Conservation (phyloP, 306 rosid species). For the Chamaecrista fasciculata region DNA sequence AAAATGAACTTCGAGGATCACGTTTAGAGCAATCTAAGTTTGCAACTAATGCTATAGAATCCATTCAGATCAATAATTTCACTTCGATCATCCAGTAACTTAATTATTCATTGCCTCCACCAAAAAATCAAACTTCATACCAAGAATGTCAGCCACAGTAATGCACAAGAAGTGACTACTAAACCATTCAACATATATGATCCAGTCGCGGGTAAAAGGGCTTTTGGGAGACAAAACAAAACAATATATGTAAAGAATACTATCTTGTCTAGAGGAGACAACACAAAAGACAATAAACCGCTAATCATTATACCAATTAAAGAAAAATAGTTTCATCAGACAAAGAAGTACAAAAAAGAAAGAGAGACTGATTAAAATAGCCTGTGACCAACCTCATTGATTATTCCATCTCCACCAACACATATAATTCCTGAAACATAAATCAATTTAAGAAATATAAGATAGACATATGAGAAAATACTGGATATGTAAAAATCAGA, state of each 20-base stretch:
- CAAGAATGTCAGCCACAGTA: conserved; percentile 3
- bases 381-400: conserved; percentile 81
- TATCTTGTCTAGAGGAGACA: conserved; percentile 15
- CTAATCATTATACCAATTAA: conserved; percentile 1
- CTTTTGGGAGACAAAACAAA: not conserved
- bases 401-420: conserved; percentile 98
- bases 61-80: conserved; percentile 5
- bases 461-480: conserved; percentile 25
- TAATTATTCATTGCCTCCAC: not conserved
- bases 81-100: not conserved
- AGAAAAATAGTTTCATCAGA: not conserved
- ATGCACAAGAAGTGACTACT: not conserved
- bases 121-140: not conserved
- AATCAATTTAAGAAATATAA: conserved; percentile 14
- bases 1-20: not conserved
- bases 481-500: conserved; percentile 25
- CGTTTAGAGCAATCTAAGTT: not conserved
- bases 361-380: conserved; percentile 4
- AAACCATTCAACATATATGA: conserved; percentile 6
- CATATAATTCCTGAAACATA: conserved; percentile 85
- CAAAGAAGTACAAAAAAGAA: conserved; percentile 23
- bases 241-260: conserved; percentile 15
- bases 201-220: not conserved
- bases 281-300: conserved; percentile 7
- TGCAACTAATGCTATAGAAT: conserved; percentile 15